Conservation (phyloP, 345 rosid genomes). For the Syzygium grande region DNA sequence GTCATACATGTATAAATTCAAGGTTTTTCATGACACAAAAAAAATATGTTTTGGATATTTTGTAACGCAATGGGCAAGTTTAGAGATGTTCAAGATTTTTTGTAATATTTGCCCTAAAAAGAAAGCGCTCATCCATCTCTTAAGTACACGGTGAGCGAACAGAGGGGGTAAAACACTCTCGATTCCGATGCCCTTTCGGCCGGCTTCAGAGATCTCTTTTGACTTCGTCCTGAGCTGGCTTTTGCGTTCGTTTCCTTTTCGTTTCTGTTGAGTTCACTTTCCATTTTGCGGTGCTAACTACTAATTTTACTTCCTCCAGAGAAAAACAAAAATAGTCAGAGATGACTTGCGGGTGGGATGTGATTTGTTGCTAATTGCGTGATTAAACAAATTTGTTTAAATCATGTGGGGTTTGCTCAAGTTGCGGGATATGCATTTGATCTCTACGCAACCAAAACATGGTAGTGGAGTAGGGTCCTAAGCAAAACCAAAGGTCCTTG, state of each 20-base stretch:
- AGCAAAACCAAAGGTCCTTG: neutral
- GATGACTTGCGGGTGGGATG: neutral
- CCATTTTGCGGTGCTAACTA: neutral
- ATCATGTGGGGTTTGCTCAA: neutral
- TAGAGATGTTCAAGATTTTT: no score
- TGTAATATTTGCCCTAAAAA: neutral
- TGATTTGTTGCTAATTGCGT: neutral
- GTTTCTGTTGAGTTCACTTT: neutral
- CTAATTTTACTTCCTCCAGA: neutral
- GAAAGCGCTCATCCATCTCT: neutral
- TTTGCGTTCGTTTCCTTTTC: neutral
- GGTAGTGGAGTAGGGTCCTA: neutral
- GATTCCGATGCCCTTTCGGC: neutral
- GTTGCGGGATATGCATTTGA: neutral
- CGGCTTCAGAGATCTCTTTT: neutral
- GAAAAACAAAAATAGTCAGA: neutral
- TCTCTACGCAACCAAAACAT: neutral
- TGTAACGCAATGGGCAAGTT: no score
- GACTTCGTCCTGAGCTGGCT: neutral
- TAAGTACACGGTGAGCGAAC: neutral
- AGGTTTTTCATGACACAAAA: no score
- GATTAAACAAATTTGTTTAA: neutral
- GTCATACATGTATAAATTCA: no score
- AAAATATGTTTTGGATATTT: no score
- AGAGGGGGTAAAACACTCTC: neutral